A percentile compares a stretch with the other conserved stretches of the same genome.
phyloP scores from a whole-genome alignment of 2,329 filamentous ascomycete genomes.

The Alternaria longipes region DNA sequence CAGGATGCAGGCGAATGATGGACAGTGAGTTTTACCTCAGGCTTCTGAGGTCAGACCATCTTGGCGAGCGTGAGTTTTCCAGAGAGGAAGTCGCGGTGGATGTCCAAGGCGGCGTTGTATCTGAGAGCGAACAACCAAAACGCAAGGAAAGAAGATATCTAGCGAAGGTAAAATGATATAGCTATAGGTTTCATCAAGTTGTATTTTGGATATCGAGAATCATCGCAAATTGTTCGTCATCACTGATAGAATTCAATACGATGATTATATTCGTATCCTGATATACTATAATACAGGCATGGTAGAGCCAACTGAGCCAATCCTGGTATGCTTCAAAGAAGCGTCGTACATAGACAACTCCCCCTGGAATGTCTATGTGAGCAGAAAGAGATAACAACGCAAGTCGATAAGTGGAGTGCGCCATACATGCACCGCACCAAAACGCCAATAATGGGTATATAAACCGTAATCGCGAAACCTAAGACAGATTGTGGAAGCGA shows the following conservation, averaged over 20 bases:
- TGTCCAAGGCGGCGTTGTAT: too few relatives aligned
- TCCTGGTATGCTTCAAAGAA: not conserved
- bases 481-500: not conserved
- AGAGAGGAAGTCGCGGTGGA: too few relatives aligned
- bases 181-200: too few relatives aligned
- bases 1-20: too few relatives aligned
- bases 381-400: not conserved
- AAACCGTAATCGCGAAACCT: constrained; percentile 13
- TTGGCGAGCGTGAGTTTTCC: too few relatives aligned
- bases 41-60: too few relatives aligned
- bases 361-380: not conserved
- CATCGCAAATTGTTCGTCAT: not conserved
- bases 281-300: not conserved
- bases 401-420: not conserved
- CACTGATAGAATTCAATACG: not conserved
- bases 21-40: too few relatives aligned
- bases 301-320: not conserved
- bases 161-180: too few relatives aligned
- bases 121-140: too few relatives aligned
- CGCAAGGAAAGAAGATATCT: too few relatives aligned
- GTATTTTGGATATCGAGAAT: too few relatives aligned
- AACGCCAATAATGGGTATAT: constrained; percentile 29
- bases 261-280: not conserved
- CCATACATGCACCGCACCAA: constrained; percentile 2
- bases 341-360: not conserved